Percentiles rank a stretch among this genome's conserved stretches.
phyloP scores from a whole-genome alignment of 352 stramenopile genomes.

The Phytophthora brassicae region DNA sequence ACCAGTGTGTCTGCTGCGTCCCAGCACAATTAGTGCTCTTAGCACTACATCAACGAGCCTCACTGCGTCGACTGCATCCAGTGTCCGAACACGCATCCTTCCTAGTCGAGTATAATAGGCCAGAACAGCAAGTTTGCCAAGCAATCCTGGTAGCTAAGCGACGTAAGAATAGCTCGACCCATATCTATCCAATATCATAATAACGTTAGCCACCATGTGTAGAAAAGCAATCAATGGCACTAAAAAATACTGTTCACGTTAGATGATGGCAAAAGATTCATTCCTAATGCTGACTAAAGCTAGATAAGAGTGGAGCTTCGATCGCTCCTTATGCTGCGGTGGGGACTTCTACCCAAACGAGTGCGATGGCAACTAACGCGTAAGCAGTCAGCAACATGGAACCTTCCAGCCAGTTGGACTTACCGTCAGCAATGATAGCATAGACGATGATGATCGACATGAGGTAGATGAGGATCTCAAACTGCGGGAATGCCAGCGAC shows the following conservation, averaged over 20 bases:
- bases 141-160: conserved; percentile 10
- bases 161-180: conserved; percentile 14
- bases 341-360: conserved; percentile 82
- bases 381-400: conserved; percentile 92
- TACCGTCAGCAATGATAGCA: conserved; percentile 89
- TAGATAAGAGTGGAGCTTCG: conserved; percentile 21
- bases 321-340: conserved; percentile 33
- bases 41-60: conserved; percentile 24
- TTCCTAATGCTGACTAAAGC: conserved; percentile 26
- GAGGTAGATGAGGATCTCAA: conserved; percentile 96
- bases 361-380: conserved; percentile 81
- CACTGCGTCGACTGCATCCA: conserved; percentile 20
- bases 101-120: conserved; percentile 14
- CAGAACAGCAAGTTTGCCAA: background rate
- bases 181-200: conserved; percentile 25
- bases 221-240: background rate
- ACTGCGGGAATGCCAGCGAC: conserved; percentile 95
- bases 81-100: conserved; percentile 5
- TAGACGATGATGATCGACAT: conserved; percentile 96
- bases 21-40: conserved; percentile 20
- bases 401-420: conserved; percentile 92
- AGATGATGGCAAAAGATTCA: conserved; percentile 20
- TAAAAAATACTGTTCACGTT: background rate
- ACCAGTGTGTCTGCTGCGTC: conserved; percentile 19
- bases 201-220: no score